Conservation (phyloP, 495 filamentous ascomycete species). For the Aspergillus egyptiacus region DNA sequence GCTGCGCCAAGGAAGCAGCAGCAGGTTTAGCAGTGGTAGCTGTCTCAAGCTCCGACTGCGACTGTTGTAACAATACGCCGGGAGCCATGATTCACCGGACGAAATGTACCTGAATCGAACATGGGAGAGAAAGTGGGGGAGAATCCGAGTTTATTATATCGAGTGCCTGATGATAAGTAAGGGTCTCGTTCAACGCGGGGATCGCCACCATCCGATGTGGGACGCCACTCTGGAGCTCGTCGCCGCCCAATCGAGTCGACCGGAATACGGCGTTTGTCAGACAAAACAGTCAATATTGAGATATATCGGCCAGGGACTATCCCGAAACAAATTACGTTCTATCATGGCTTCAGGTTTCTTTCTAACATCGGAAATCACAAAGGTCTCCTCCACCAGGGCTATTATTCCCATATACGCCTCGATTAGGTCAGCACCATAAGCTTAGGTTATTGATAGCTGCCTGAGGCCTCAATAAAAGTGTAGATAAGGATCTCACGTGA, state of each 20-base stretch:
- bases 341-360: too few relatives aligned
- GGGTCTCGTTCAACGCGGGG: conserved; percentile 27
- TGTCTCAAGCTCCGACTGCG: conserved; percentile 42
- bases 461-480: too few relatives aligned
- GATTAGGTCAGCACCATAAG: too few relatives aligned
- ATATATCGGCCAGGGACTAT: too few relatives aligned
- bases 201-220: conserved; percentile 41
- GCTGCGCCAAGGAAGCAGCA: conserved; percentile 38
- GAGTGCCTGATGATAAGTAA: conserved; percentile 5
- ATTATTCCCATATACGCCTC: too few relatives aligned
- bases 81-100: conserved; percentile 48
- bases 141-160: background rate
- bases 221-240: conserved; percentile 1
- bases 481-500: too few relatives aligned
- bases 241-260: background rate
- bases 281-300: too few relatives aligned
- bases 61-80: conserved; percentile 41
- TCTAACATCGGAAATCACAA: too few relatives aligned
- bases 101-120: conserved; percentile 4
- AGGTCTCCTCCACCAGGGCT: too few relatives aligned
- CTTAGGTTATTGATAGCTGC: too few relatives aligned
- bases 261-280: conserved; percentile 13
- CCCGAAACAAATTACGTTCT: too few relatives aligned
- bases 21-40: conserved; percentile 13
- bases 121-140: background rate